phyloP scores from a whole-genome alignment of 2,329 filamentous ascomycete genomes.

The Penicillium paneum region DNA sequence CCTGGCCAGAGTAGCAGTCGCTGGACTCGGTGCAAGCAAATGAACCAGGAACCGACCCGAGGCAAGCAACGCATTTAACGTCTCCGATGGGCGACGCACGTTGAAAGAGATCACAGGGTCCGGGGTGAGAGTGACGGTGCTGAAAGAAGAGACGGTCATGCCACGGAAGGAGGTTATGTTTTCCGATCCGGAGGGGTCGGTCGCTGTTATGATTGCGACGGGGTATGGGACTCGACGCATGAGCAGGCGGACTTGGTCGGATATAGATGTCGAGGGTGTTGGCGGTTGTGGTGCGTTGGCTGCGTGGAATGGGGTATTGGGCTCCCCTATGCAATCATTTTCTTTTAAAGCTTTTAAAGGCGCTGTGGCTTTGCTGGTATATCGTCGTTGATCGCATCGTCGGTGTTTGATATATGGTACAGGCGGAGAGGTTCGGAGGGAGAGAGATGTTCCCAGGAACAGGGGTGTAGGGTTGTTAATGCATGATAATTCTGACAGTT shows the following conservation, averaged over 20 bases:
- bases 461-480: background rate
- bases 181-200: slow-evolving; percentile 31
- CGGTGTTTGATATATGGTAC: slow-evolving; percentile 7
- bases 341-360: slow-evolving; percentile 2
- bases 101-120: slow-evolving; percentile 61
- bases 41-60: slow-evolving; percentile 51
- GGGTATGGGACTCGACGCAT: slow-evolving; percentile 58
- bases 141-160: slow-evolving; percentile 62
- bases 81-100: slow-evolving; percentile 55
- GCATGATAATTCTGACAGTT: background rate
- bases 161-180: slow-evolving; percentile 41
- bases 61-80: slow-evolving; percentile 51
- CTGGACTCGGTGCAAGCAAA: slow-evolving; percentile 41
- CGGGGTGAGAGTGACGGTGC: slow-evolving; percentile 55
- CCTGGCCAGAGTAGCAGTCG: slow-evolving; percentile 37
- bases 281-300: background rate
- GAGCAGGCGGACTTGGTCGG: slow-evolving; percentile 42
- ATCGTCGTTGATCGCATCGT: slow-evolving; percentile 15
- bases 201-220: slow-evolving; percentile 55
- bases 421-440: background rate
- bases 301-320: background rate
- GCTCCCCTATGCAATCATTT: background rate
- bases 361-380: slow-evolving; percentile 17
- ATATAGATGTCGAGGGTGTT: slow-evolving; percentile 19
- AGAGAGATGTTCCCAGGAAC: background rate